Evolutionary conservation across 352 stramenopile species (phyloP), one percentile per base, ranked within the genome.

Genomic region (Phytopythium mirpurense): DNA sequence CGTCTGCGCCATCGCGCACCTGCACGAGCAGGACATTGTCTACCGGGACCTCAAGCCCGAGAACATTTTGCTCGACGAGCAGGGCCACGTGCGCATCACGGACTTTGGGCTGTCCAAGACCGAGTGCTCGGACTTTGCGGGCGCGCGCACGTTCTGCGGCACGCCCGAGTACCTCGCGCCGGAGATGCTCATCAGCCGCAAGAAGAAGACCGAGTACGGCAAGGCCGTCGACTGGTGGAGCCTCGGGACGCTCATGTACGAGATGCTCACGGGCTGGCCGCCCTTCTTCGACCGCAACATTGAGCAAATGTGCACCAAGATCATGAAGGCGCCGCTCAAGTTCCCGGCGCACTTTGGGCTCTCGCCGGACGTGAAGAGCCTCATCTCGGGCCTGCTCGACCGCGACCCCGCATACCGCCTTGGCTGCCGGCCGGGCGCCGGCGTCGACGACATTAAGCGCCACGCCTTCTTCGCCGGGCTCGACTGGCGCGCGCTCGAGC

Each of bases 211-310:
- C 15, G 83, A 90, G 60, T 96, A 97, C 56, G 90, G 91, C 51
- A 97, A 93, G 49, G 84, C 82, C 0, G 89, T 98, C 9, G 92
- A 98, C 59, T 98, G 90, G 89, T 98, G 92, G 92, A 96, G 84
- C 49, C 74, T 98, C 6, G 92, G 92, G 24, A 96, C 87, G 43
- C 74, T 98, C 43, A 88, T 98, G 66, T 97, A 96, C 62, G 92
- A 98, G 67, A 98, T 98, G 92, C 80, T 98, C 45, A 97, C 86
- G 24, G 92, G 92, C 9, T 93, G 88, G 83, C 92, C 92, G 27
- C 92, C 92, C 29, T 97, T 96, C 67, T 97, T 97, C 58, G 86
- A 96, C 52, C 85, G 75, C 51, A 96, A 97, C 63, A 91, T 93
- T 37, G 78, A 96, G 49, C 74, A 86, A 42, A 96, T 97, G 85